Evolutionary conservation across 306 rosid genomes (phyloP).

Genomic region (Castanea mollissima): DNA sequence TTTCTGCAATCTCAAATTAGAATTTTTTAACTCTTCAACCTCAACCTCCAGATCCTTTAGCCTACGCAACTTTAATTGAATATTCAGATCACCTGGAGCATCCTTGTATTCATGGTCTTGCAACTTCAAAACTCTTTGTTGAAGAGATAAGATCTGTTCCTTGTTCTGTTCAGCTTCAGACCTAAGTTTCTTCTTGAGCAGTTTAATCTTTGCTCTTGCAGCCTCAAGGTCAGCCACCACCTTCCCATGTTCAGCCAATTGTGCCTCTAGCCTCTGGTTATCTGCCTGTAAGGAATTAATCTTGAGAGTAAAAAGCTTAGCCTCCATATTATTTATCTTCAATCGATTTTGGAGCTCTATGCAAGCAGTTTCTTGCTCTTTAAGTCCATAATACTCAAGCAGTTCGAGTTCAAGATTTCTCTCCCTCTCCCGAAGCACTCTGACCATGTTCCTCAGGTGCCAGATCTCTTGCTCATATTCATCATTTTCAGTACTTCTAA

Average conservation of each 20-base stretch:
- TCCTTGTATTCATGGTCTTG: constrained; percentile 53
- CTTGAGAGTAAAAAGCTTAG: constrained; percentile 74
- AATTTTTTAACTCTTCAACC: constrained; percentile 51
- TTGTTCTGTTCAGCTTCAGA: constrained; percentile 72
- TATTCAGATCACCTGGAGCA: constrained; percentile 28
- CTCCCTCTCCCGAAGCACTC: constrained; percentile 78
- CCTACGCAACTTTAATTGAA: constrained; percentile 43
- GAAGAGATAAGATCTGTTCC: constrained; percentile 59
- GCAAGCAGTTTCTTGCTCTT: constrained; percentile 77
- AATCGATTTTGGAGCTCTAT: constrained; percentile 82
- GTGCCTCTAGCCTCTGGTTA: constrained; percentile 57
- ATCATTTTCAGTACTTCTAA: constrained; percentile 36
- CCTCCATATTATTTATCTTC: constrained; percentile 71
- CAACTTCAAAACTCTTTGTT: constrained; percentile 59
- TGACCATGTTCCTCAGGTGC: constrained; percentile 56
- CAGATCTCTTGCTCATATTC: constrained; percentile 64
- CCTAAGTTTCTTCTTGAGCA: constrained; percentile 68
- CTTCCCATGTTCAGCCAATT: constrained; percentile 48
- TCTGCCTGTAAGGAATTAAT: constrained; percentile 67
- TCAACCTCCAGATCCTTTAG: constrained; percentile 58
- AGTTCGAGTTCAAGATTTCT: constrained; percentile 67
- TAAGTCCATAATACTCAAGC: constrained; percentile 80
- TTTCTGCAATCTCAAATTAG: constrained; percentile 48
- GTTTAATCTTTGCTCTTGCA: constrained; percentile 54
- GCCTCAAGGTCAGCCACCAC: constrained; percentile 65